Percentiles rank a stretch among this genome's conserved stretches.
Evolutionary conservation across 2,329 filamentous ascomycete species (phyloP).

Genomic region (Aspergillus flavus): DNA sequence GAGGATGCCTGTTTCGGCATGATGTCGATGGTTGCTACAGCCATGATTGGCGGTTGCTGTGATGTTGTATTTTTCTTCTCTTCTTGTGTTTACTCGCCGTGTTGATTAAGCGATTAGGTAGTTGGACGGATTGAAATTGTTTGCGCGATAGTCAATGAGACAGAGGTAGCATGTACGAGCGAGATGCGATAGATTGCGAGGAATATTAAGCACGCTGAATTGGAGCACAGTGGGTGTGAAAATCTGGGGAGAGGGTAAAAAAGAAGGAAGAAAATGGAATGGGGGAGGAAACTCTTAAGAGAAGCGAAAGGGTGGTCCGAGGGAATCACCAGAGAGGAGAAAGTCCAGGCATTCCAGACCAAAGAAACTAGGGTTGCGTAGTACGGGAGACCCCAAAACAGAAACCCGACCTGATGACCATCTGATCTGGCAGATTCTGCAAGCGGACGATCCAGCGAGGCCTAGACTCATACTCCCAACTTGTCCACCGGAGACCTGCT

Average conservation of each 20-base stretch:
- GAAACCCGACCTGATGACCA: conserved; percentile 23
- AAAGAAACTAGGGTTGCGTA: conserved; percentile 1
- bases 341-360: conserved; percentile 1
- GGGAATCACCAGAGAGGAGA: background rate
- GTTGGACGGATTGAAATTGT: background rate
- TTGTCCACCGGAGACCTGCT: background rate
- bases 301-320: background rate
- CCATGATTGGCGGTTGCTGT: conserved; percentile 22
- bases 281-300: conserved; percentile 8
- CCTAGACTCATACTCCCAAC: conserved; percentile 18
- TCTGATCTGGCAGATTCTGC: conserved; percentile 28
- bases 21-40: conserved; percentile 24
- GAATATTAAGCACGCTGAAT: background rate
- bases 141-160: background rate
- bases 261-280: background rate
- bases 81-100: background rate
- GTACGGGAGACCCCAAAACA: conserved; percentile 22
- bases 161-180: background rate
- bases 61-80: background rate
- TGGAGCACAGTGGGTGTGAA: background rate
- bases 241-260: conserved; percentile 10
- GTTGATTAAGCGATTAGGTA: background rate
- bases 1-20: conserved; percentile 20
- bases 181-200: background rate
- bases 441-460: conserved; percentile 18